Evolutionary conservation across 2,329 filamentous ascomycete genomes (phyloP), one percentile per base, ranked within the genome.

Genomic region (Aspergillus sojae): DNA sequence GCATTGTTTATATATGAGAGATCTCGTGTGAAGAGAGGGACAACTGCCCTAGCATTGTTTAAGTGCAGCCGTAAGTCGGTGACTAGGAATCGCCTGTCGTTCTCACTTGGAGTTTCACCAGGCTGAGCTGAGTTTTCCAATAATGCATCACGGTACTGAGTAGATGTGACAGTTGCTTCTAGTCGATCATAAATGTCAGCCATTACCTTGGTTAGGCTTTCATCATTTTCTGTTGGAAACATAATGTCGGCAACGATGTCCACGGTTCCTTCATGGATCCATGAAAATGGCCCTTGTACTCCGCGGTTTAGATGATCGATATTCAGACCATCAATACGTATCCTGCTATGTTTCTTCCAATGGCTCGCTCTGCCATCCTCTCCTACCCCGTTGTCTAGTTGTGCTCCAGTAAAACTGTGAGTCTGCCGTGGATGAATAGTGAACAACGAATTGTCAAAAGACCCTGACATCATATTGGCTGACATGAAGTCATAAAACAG

Each of bases 401-500:
- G 85, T 5, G 85, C 85, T 10, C 91, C 88, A 0, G 90, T 88
- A 60, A 91, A 88, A 48, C 92, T 89, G 74, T 97, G 94, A 5
- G 92, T 90, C 78, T 98, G 95, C 21, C 93, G 88, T 5, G 94
- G 95, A 76, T 99, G 95, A 54, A 99, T 97, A 0, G 94, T 98
- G 77, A 99, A 99, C 3, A 99, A 84, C 0, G 95, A 98, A 61
- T 95, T 93, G 74, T 99, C 95, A 70, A 92, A 97, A 0, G 93
- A 95, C 1, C 95, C 95, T 14, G 93, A 97, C 88, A 98, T 96
- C 77, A 95, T 94, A 74, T 92, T 97, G 21, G 95, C 95, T 0
- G 92, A 95, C 32, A 99, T 81, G 70, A 99, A 96, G 77, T 99
- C 95, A 81, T 99, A 99, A 77, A 98, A 97, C 0, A 99, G 84